These are phyloP conservation scores for Verticillium dahliae DNA, from an alignment of 2,329 filamentous ascomycete genomes.

Conservation along the genomic window DNA sequence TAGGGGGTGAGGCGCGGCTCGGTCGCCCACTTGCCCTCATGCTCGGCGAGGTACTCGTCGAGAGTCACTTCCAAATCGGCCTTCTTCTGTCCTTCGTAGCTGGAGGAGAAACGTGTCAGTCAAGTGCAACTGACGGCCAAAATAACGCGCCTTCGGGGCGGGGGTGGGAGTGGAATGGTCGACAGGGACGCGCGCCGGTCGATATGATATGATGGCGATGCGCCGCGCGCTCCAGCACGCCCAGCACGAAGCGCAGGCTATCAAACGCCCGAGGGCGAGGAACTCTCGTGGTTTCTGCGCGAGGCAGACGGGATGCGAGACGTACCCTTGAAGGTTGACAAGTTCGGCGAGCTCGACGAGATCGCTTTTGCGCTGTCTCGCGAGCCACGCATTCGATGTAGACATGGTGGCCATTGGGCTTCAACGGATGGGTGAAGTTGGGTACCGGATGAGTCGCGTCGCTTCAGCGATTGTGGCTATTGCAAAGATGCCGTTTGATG, in stretches of 20 bases:
- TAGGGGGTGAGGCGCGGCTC: slow-evolving; percentile 66
- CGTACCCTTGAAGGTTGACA: slow-evolving; percentile 68
- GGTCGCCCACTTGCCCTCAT: slow-evolving; percentile 57
- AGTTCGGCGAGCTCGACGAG: slow-evolving; percentile 67
- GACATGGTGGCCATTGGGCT: slow-evolving; percentile 44
- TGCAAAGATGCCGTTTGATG: not conserved
- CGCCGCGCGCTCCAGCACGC: not conserved
- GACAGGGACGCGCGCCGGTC: not conserved
- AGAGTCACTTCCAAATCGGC: slow-evolving; percentile 70
- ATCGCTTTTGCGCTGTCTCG: slow-evolving; percentile 75
- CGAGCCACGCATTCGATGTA: slow-evolving; percentile 63
- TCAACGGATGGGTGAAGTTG: not conserved
- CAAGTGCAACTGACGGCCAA: not conserved
- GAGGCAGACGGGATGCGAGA: slow-evolving; percentile 15
- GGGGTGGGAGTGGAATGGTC: not conserved
- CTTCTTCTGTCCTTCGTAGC: slow-evolving; percentile 68
- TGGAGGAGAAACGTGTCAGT: slow-evolving; percentile 24
- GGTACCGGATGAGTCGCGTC: slow-evolving; percentile 8
- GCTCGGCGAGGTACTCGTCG: slow-evolving; percentile 64
- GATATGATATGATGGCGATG: not conserved
- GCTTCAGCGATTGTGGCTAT: slow-evolving; percentile 2
- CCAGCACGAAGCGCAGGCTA: not conserved
- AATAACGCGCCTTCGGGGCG: not conserved
- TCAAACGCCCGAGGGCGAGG: not conserved
- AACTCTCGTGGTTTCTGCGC: not conserved